These are phyloP conservation scores for Clohesyomyces aquaticus DNA, from an alignment of 495 filamentous ascomycete species.

Conservation along the genomic window DNA sequence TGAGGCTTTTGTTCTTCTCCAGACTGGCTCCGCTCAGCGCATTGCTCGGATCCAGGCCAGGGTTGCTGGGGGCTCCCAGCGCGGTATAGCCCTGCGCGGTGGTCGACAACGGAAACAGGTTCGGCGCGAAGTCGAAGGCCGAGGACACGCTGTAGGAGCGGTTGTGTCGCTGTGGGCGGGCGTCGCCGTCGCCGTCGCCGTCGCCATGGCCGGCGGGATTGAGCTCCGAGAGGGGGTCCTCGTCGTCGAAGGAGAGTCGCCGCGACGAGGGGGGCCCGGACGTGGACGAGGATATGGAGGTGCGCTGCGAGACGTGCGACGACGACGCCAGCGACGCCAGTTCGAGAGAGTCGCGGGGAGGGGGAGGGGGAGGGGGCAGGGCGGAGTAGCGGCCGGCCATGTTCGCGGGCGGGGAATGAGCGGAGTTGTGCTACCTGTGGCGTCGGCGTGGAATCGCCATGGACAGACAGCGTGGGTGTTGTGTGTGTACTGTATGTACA, in stretches of 20 bases:
- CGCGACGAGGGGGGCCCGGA: conserved; percentile 89
- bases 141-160: conserved; percentile 89
- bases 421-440: conserved; percentile 20
- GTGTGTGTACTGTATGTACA: too few relatives aligned
- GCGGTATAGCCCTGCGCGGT: conserved; percentile 80
- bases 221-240: conserved; percentile 72
- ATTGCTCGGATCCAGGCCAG: conserved; percentile 52
- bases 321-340: conserved; percentile 92
- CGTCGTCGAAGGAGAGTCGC: conserved; percentile 82
- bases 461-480: neutral
- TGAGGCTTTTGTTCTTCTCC: conserved; percentile 93
- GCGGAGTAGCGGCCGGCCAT: conserved; percentile 44
- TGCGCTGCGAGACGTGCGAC: conserved; percentile 60
- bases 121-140: conserved; percentile 89
- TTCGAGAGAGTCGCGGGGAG: conserved; percentile 88
- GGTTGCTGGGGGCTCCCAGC: conserved; percentile 68
- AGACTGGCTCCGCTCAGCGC: conserved; percentile 62
- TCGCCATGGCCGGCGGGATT: conserved; percentile 54
- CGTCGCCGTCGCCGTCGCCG: conserved; percentile 48
- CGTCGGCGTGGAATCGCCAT: conserved; percentile 10
- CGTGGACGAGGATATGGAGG: conserved; percentile 73
- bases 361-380: conserved; percentile 51
- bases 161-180: conserved; percentile 53
- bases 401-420: neutral
- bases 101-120: conserved; percentile 89